Evolutionary conservation across 495 filamentous ascomycete species (phyloP), one percentile per base, ranked within the genome.

Genomic region (Glutinoglossum americanum): DNA sequence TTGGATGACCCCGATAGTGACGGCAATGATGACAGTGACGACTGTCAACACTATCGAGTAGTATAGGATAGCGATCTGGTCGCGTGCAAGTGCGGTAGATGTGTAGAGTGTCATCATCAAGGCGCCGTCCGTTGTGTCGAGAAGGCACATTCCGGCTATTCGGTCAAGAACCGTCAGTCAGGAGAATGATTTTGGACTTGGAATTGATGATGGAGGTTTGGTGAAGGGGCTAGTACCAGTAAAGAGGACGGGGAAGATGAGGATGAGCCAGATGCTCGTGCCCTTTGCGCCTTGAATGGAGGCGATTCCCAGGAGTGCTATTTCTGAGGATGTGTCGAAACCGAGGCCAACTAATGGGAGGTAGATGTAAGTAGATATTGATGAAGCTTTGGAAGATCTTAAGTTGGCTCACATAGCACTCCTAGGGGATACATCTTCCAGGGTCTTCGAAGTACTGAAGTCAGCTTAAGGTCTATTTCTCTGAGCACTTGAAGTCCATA

Each of bases 361-460:
- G 63, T 65, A 19, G 23, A 57, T 19, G 3, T 3, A 15, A 26
- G n/a, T 41, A 51, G n/a, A 44, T 59, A 59, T 51, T 60, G 25
- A 25, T 3, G n/a, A 49, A 23, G 2, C 19, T 13, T 19, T 6
- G 25, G 47, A 15, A n/a, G 19, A 9, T 49, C 17, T 25, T 8
- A 13, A n/a, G 13, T 25, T 25, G 13, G 19, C 47, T 49, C 25
- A 49, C 47, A 98, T 23, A 96, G 66, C 3, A 94, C 73, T 4
- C 90, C 90, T 3, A 97, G 71, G 5, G 88, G 87, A 66, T 94
- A 83, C 90, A 96, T 98, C 69, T 98, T 98, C 92, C 92, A 98
- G 0, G 89, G 87, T 5, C 76, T 78, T 15, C 11, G 7, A 32
- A 54, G 57, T 27, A 39, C 19, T 6, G n/a, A 37, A 35, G 47